phyloP scores from a whole-genome alignment of 805 yeast genomes.

The Metschnikowia dekortorum region DNA sequence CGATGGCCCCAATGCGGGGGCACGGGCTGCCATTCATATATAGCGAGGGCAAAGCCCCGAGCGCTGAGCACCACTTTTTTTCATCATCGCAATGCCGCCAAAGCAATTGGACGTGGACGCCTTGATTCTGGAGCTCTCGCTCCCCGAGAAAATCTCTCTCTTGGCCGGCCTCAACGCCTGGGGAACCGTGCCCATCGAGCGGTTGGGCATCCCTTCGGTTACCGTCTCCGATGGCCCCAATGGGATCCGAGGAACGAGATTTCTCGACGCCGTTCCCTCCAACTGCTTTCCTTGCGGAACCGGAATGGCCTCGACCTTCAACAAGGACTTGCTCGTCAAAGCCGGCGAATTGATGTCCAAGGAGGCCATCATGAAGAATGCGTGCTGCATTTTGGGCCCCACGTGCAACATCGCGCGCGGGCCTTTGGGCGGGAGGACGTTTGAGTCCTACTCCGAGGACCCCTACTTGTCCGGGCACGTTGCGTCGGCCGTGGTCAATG shows the following conservation, averaged over 20 bases:
- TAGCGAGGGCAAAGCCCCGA: too few relatives aligned
- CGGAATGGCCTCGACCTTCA: conserved; percentile 53
- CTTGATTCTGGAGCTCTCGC: conserved; percentile 27
- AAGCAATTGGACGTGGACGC: conserved; percentile 26
- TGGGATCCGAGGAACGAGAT: conserved; percentile 56
- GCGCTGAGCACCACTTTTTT: neutral
- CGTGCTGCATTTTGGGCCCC: conserved; percentile 42
- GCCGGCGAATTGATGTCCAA: conserved; percentile 51
- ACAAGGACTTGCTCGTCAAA: conserved; percentile 42
- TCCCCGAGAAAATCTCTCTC: conserved; percentile 32
- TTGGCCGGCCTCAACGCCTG: conserved; percentile 29
- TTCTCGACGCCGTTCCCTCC: conserved; percentile 48
- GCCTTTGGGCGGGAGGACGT: conserved; percentile 60
- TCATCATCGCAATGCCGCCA: conserved; percentile 3
- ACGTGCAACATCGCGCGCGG: conserved; percentile 50
- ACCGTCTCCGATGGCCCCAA: conserved; percentile 53
- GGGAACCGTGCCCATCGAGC: conserved; percentile 11
- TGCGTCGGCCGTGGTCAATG: conserved; percentile 47
- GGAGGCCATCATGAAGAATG: conserved; percentile 53
- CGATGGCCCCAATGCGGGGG: too few relatives aligned
- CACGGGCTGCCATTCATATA: too few relatives aligned
- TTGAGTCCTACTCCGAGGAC: conserved; percentile 61
- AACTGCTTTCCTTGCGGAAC: conserved; percentile 63
- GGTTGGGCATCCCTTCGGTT: conserved; percentile 17
- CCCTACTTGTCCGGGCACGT: conserved; percentile 46